These are phyloP conservation scores for Tilletiopsis washingtonensis DNA, from an alignment of 1,284 basidiomycete genomes.

Conservation along the genomic window DNA sequence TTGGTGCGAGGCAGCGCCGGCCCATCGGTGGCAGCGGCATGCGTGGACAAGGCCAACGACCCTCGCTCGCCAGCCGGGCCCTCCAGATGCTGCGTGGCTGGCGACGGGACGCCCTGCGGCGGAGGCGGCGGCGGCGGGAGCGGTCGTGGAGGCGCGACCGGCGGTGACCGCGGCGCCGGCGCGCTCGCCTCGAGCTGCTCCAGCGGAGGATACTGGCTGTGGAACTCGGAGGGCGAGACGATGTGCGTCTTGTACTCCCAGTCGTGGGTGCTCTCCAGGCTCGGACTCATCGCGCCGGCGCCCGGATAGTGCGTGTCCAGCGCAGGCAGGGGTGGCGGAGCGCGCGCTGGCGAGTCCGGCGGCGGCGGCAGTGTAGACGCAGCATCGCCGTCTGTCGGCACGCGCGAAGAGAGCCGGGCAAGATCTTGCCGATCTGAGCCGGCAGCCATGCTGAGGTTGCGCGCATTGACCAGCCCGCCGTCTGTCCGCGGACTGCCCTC, in stretches of 20 bases:
- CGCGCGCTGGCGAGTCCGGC: too few species aligned
- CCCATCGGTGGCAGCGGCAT: not conserved
- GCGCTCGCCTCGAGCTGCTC: not conserved
- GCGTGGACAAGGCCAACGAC: too few species aligned
- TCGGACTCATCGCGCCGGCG: not conserved
- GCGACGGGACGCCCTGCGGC: too few species aligned
- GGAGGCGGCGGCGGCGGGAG: not conserved
- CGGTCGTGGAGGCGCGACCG: not conserved
- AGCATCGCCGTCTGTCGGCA: not conserved
- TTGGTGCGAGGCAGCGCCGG: constrained; percentile 18
- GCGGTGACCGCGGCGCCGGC: too few species aligned
- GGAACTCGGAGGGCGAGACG: not conserved
- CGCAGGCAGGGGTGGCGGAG: not conserved
- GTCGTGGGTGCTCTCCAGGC: not conserved
- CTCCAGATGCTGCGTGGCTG: too few species aligned
- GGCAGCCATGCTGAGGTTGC: too few species aligned
- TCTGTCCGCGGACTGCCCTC: too few species aligned
- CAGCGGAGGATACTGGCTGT: not conserved
- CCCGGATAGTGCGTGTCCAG: not conserved
- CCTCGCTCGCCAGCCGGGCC: too few species aligned
- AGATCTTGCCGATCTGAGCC: too few species aligned
- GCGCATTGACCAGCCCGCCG: too few species aligned
- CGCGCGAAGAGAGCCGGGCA: not conserved
- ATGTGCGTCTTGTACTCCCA: not conserved
- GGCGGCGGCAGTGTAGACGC: not conserved